phyloP scores from a whole-genome alignment of 176 grass and related monocot genomes.

The Themeda triandra region DNA sequence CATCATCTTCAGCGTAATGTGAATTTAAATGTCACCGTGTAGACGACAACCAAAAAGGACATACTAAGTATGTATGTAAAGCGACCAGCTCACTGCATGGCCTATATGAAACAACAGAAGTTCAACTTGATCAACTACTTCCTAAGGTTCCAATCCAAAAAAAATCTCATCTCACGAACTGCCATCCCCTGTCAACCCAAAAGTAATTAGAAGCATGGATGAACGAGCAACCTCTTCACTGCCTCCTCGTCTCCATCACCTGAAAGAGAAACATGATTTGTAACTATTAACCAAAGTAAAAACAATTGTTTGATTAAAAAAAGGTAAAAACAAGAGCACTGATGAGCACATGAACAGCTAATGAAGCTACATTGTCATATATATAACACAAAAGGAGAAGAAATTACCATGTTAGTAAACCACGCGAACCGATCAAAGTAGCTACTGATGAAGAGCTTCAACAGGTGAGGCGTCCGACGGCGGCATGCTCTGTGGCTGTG shows the following conservation, averaged over 20 bases:
- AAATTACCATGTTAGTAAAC: neutral
- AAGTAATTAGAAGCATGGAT: neutral
- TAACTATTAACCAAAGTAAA: neutral
- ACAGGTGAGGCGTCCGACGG: neutral
- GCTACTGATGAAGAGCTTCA: conserved; percentile 5
- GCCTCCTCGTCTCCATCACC: neutral
- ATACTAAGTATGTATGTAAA: neutral
- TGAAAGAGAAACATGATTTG: conserved; percentile 1
- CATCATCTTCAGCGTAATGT: neutral
- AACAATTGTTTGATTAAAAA: too few species aligned
- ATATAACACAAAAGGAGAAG: neutral
- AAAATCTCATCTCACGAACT: neutral
- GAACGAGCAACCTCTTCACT: neutral
- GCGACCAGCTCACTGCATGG: neutral
- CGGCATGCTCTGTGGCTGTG: neutral
- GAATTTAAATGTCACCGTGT: neutral
- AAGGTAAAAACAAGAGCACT: too few species aligned
- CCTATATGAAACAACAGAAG: neutral
- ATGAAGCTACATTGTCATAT: neutral
- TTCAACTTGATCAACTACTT: neutral
- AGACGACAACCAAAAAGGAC: neutral
- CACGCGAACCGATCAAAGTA: neutral
- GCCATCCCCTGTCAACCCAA: neutral
- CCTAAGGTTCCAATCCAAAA: neutral
- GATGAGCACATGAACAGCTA: conserved; percentile 3